phyloP scores from a whole-genome alignment of 805 yeast genomes.

The Yamadazyma tumulicola region DNA sequence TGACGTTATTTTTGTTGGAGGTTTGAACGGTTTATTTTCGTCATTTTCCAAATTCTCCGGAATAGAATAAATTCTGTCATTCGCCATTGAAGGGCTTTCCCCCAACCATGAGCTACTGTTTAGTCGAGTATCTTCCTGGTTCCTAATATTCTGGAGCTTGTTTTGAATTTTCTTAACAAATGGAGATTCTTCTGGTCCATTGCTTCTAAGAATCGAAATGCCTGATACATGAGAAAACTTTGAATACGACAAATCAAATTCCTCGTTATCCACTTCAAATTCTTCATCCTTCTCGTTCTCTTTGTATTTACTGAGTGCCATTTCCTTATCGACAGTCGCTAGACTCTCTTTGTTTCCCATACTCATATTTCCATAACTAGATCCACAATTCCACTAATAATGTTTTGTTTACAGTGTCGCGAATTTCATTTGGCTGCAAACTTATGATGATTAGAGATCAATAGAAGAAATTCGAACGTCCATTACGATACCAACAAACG shows the following conservation, averaged over 20 bases:
- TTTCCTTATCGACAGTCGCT: not conserved
- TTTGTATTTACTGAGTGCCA: slow-evolving; percentile 14
- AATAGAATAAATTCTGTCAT: slow-evolving; percentile 8
- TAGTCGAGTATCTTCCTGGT: slow-evolving; percentile 3
- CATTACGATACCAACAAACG: too few species aligned
- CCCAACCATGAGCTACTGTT: slow-evolving; percentile 3
- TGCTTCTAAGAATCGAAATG: not conserved
- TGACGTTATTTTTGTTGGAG: slow-evolving; percentile 1
- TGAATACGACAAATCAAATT: slow-evolving; percentile 31
- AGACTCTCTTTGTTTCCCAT: not conserved
- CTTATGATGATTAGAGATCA: too few species aligned
- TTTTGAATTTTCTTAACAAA: slow-evolving; percentile 27
- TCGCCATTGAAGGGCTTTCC: not conserved
- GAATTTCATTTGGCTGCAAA: too few species aligned
- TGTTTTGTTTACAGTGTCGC: too few species aligned
- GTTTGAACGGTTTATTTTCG: slow-evolving; percentile 8
- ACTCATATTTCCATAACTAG: not conserved
- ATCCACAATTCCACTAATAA: too few species aligned
- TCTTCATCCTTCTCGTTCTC: slow-evolving; percentile 19
- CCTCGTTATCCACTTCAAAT: slow-evolving; percentile 22
- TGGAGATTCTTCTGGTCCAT: slow-evolving; percentile 19
- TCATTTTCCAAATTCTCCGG: slow-evolving; percentile 7
- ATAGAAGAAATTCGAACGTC: too few species aligned
- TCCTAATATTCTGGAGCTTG: slow-evolving; percentile 11
- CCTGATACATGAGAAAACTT: slow-evolving; percentile 30